Evolutionary conservation across 169 alveolate species (phyloP).

Genomic region (Perkinsus marinus): DNA sequence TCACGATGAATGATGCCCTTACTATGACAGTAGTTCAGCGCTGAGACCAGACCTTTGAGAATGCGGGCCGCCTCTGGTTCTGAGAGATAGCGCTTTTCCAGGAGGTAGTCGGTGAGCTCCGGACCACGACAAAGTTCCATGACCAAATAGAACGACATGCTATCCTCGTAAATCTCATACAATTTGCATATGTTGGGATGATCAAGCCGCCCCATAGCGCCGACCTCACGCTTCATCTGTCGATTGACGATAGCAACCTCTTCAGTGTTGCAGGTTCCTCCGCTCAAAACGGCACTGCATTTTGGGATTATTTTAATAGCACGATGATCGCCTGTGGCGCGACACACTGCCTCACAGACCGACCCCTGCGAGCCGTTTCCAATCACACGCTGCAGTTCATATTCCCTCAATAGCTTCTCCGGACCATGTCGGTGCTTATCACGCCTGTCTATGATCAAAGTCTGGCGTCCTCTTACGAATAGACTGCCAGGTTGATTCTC

Average conservation of each 20-base stretch:
- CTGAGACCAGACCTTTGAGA: conserved; percentile 45
- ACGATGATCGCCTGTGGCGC: conserved; percentile 22
- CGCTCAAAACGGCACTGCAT: conserved; percentile 25
- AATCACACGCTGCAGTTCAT: conserved; percentile 19
- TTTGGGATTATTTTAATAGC: conserved; percentile 45
- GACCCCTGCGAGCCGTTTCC: conserved; percentile 42
- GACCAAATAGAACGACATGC: conserved; percentile 36
- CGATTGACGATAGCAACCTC: conserved; percentile 27
- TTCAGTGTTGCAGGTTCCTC: neutral
- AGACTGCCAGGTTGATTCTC: neutral
- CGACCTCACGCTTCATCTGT: conserved; percentile 28
- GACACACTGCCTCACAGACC: conserved; percentile 31
- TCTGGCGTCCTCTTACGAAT: neutral
- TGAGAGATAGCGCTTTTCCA: conserved; percentile 29
- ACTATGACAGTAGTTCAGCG: conserved; percentile 47
- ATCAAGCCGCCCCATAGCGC: conserved; percentile 25
- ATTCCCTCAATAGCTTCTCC: neutral
- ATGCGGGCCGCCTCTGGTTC: conserved; percentile 59
- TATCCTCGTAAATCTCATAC: conserved; percentile 38
- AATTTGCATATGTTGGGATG: conserved; percentile 48
- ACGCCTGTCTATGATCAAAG: neutral
- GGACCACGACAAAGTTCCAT: conserved; percentile 59
- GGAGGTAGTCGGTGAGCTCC: conserved; percentile 41
- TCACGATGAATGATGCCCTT: conserved; percentile 58
- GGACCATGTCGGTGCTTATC: neutral